A percentile compares a stretch with the other conserved stretches of the same genome.
These are phyloP conservation scores for Ophiostoma sp. DNA, from an alignment of 2,329 filamentous ascomycete species.

Conservation along the genomic window DNA sequence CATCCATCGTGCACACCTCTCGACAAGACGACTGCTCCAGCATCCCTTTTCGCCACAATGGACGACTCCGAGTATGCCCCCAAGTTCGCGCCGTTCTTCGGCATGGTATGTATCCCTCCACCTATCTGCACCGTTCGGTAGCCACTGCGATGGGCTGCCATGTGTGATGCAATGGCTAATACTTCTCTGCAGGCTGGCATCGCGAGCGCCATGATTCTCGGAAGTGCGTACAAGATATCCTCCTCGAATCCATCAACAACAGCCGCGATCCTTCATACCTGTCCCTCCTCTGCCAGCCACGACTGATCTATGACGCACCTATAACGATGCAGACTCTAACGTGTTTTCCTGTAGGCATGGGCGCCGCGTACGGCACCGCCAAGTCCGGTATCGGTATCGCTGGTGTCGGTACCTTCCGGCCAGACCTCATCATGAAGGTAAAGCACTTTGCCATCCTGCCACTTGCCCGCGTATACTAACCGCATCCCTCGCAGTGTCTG, in stretches of 20 bases:
- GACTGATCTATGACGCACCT: not conserved
- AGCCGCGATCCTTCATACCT: not conserved
- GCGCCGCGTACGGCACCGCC: conserved; percentile 80
- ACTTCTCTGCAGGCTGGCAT: conserved; percentile 58
- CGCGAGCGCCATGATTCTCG: conserved; percentile 75
- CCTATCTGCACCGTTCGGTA: not conserved
- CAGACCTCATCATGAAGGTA: conserved; percentile 89
- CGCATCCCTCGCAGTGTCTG: conserved; percentile 52
- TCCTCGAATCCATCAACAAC: not conserved
- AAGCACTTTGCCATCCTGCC: conserved; percentile 19
- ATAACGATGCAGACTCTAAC: not conserved
- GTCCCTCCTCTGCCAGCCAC: not conserved
- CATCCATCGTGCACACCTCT: not conserved
- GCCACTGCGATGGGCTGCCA: not conserved
- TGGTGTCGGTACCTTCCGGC: conserved; percentile 76
- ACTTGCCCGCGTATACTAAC: no score
- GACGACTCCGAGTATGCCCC: conserved; percentile 59
- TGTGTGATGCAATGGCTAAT: conserved; percentile 7
- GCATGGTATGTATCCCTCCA: conserved; percentile 63
- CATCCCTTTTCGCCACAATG: conserved; percentile 28
- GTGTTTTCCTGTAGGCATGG: conserved; percentile 43
- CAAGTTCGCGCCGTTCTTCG: conserved; percentile 81
- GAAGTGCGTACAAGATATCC: conserved; percentile 52
- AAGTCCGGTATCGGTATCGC: conserved; percentile 86
- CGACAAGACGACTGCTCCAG: not conserved